Percentiles rank a stretch among this genome's conserved stretches.
Evolutionary conservation across 768 basidiomycete species (phyloP).

Genomic region (Tylopilus balloui): DNA sequence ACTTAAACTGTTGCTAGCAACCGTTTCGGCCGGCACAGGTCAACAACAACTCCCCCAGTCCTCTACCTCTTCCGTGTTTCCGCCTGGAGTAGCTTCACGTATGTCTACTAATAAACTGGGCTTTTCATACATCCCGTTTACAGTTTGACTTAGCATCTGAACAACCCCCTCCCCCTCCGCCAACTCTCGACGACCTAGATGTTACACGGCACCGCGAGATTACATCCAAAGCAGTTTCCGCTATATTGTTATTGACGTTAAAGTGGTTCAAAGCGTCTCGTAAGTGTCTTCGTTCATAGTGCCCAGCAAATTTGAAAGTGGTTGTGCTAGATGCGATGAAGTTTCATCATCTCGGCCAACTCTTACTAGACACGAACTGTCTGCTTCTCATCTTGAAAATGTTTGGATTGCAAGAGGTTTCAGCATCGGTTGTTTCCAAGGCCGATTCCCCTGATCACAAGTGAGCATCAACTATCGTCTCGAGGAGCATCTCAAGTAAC

Average conservation of each 20-base stretch:
- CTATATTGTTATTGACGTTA: constrained; percentile 80
- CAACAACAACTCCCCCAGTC: constrained; percentile 56
- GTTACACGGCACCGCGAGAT: constrained; percentile 95
- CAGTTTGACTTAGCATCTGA: constrained; percentile 46
- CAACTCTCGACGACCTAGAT: constrained; percentile 87
- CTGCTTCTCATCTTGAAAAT: constrained; percentile 91
- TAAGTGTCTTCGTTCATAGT: constrained; percentile 39
- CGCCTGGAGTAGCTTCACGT: constrained; percentile 67
- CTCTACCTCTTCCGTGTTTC: constrained; percentile 66
- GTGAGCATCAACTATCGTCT: constrained; percentile 37
- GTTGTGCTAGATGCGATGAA: constrained; percentile 85
- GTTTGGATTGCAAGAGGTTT: constrained; percentile 95
- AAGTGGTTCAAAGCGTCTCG: constrained; percentile 99
- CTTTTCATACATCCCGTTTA: not conserved
- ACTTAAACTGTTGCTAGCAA: constrained; percentile 87
- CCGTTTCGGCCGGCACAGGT: constrained; percentile 76
- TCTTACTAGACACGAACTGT: constrained; percentile 93
- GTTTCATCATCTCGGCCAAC: constrained; percentile 95
- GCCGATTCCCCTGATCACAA: constrained; percentile 86
- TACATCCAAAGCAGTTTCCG: constrained; percentile 94
- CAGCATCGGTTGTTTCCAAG: constrained; percentile 76
- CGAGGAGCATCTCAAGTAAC: constrained; percentile 6
- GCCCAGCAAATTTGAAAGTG: not conserved
- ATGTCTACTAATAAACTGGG: constrained; percentile 21
- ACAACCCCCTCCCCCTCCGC: constrained; percentile 59